Base-by-base conservation (phyloP, 2,329 filamentous ascomycete genomes). In the Geoglossum cookeanum region DNA sequence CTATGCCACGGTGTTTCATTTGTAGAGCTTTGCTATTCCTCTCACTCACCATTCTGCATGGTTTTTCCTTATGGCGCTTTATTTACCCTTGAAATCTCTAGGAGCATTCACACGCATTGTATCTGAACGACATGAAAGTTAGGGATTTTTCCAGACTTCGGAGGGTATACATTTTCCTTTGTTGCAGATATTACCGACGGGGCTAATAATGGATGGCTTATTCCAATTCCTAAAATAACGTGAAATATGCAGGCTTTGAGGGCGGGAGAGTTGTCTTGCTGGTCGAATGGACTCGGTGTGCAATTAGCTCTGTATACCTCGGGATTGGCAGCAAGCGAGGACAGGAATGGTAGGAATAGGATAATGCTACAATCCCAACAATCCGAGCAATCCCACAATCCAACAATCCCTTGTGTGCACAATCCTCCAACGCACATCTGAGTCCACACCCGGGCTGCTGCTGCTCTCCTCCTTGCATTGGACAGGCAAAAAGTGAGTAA, bases 21-120 rank as follows among this genome's bases (percentile, higher is more conserved):
- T 53, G 49, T 53, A 13, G n/a, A 32, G 22, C 33, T 17, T 13
- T 35, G 33, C 30, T 53, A 53, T 22, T 45, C 15, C 3, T 5
- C n/a, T 7, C 32, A 2, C 22, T 22, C 22, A 22, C 22, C 22
- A 2, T 17, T 5, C 30, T 30, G 49, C 49, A 53, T 53, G 49
- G n/a, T 30, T 53, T 22, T 33, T 53, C 49, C 42, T 53, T 53
- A 15, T n/a, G 49, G 49, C 30, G 30, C 30, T 27, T 37, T n/a
- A 53, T 53, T 32, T 53, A 13, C 33, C 22, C 5, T 37, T n/a
- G 27, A 17, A 22, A 35, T 35, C 11, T 53, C 33, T 11, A 49
- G 49, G 49, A 37, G 49, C 15, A 53, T 53, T 53, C 49, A 32
- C 29, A 35, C 49, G 33, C 49, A 53, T 37, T 53, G 49, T 53